Evolutionary conservation across 2,329 filamentous ascomycete species (phyloP), one percentile per base, ranked within the genome.

Genomic region (Penicillium rolfsii): DNA sequence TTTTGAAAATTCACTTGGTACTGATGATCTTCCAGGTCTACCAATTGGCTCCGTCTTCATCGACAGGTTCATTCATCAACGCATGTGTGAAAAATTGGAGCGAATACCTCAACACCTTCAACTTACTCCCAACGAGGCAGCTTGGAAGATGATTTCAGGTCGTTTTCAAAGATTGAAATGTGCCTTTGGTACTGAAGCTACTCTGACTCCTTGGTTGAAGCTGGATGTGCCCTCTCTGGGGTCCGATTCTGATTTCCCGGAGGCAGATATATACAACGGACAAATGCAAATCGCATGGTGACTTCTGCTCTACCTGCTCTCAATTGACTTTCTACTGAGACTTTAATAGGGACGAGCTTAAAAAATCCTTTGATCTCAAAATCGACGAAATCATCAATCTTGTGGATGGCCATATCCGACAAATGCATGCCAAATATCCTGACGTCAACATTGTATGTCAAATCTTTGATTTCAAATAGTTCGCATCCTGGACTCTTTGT

Each of bases 21-120:
- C 38, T 41, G n/a, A 41, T 41, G 8, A 5, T 8, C 7, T 22
- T 8, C 57, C 9, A 72, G 73, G 73, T 40, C 65, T 65, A 48
- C 68, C 70, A 2, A 80, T 79, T 5, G 80, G 74, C 22, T 76
- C 75, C 14, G 71, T 73, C 1, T 73, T 75, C 46, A 74, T 77
- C 36, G 74, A 77, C 52, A 66, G 72, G 22, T 55, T 61, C 6
- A 68, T 73, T 8, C 67, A 76, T 53, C 63, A 69, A 11, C 52
- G 72, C 0, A 61, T 75, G 43, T 55, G 38, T 11, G 53, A 69
- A 14, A 58, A 66, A 8, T 55, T 77, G 11, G 57, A 65, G 5
- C 65, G 64, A 33, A 59, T 72, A 22, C 57, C 56, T 0, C 55
- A 70, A 16, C 53, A 67, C 19, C 56, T 75, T 19, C 9, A 46